phyloP scores from a whole-genome alignment of 768 basidiomycete genomes.

The Pisolithus marmoratus region DNA sequence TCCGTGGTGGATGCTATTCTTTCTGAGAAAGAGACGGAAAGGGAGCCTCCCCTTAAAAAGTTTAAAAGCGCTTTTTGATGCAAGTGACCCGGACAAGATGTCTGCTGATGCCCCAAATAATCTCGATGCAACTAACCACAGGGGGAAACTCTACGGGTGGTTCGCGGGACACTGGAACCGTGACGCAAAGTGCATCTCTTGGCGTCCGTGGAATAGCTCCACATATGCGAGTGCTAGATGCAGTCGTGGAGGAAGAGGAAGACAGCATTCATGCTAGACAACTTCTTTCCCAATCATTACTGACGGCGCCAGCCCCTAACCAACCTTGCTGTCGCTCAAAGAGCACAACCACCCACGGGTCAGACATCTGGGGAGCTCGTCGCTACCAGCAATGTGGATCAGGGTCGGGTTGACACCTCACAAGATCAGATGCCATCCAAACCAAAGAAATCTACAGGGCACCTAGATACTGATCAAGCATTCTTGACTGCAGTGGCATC shows the following conservation, averaged over 20 bases:
- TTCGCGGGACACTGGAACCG: slow-evolving; percentile 15
- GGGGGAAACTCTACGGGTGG: slow-evolving; percentile 9
- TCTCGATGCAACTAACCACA: slow-evolving; percentile 7
- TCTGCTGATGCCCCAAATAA: slow-evolving; percentile 19
- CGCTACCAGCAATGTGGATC: neutral
- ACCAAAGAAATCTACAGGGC: slow-evolving; percentile 3
- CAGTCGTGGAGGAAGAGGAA: slow-evolving; percentile 56
- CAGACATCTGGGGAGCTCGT: neutral
- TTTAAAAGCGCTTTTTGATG: slow-evolving; percentile 69
- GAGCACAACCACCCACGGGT: neutral
- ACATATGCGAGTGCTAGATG: slow-evolving; percentile 19
- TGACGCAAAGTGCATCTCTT: slow-evolving; percentile 21
- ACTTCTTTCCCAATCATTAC: neutral
- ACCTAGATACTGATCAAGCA: slow-evolving; percentile 52
- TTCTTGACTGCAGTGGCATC: slow-evolving; percentile 74
- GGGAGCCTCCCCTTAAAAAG: slow-evolving; percentile 60
- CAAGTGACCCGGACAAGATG: slow-evolving; percentile 47
- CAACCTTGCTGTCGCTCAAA: neutral
- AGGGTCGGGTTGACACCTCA: slow-evolving; percentile 23
- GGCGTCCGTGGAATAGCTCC: slow-evolving; percentile 1
- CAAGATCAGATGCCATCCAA: slow-evolving; percentile 4
- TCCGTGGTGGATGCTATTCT: slow-evolving; percentile 12
- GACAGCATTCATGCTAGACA: slow-evolving; percentile 19
- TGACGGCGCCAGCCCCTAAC: neutral
- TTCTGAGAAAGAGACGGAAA: slow-evolving; percentile 9